These are phyloP conservation scores for Streptanthus diversifolius DNA, from an alignment of 345 rosid genomes.

Conservation along the genomic window DNA sequence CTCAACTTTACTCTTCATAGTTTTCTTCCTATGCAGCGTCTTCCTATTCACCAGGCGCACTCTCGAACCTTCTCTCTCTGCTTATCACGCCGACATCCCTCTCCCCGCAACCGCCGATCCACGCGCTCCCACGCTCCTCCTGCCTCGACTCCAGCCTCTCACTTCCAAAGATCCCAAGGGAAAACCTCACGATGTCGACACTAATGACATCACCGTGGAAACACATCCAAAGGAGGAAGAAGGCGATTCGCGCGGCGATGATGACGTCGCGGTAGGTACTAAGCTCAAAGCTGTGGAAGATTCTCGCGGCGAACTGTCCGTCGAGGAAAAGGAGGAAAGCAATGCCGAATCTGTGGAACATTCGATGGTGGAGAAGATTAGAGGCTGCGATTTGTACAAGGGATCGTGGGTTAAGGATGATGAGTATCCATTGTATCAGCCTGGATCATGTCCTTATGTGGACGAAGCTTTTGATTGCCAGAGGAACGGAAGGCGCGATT, in stretches of 20 bases:
- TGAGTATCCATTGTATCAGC: conserved; percentile 59
- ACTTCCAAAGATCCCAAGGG: background rate
- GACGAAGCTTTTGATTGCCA: conserved; percentile 93
- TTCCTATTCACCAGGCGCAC: conserved; percentile 48
- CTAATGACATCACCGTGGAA: background rate
- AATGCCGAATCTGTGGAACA: conserved; percentile 23
- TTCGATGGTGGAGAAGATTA: conserved; percentile 29
- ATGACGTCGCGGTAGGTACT: background rate
- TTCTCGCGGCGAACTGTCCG: background rate
- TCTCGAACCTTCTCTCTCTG: conserved; percentile 48
- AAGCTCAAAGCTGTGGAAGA: background rate
- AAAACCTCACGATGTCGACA: background rate
- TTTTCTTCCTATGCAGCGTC: conserved; percentile 46
- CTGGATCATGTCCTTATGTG: conserved; percentile 86
- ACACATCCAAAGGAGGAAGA: background rate
- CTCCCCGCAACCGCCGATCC: conserved; percentile 25
- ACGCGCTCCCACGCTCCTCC: conserved; percentile 13
- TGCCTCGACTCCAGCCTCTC: background rate
- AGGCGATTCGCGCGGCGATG: conserved; percentile 10
- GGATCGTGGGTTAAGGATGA: conserved; percentile 75
- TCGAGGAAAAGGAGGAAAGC: conserved; percentile 18
- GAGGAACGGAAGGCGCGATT: conserved; percentile 67
- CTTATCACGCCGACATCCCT: conserved; percentile 39
- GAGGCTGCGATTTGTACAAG: conserved; percentile 62
- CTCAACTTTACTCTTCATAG: conserved; percentile 35